These are phyloP conservation scores for Quercus gilva DNA, from an alignment of 306 rosid species.

Conservation along the genomic window DNA sequence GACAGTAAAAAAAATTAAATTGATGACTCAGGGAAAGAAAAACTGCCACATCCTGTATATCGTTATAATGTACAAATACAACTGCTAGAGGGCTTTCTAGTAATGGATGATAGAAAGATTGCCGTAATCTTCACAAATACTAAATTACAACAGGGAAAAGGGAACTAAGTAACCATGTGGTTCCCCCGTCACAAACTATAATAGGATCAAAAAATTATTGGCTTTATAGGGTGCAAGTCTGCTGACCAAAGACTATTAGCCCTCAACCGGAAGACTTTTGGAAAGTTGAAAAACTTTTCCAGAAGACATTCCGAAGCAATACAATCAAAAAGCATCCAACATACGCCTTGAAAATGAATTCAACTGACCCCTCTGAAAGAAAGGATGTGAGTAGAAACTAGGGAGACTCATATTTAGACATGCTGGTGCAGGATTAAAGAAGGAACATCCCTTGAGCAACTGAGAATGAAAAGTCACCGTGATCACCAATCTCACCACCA, in stretches of 20 bases:
- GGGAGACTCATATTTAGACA: background rate
- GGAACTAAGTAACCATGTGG: background rate
- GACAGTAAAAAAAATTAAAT: too few species aligned
- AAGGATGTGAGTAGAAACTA: background rate
- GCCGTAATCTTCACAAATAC: background rate
- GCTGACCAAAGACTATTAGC: background rate
- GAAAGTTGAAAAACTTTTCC: background rate
- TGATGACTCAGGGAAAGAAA: background rate
- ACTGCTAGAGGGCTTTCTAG: background rate
- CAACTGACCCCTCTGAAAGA: background rate
- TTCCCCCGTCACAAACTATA: background rate
- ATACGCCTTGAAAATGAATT: background rate
- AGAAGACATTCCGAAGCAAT: background rate
- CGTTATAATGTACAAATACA: background rate
- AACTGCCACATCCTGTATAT: background rate
- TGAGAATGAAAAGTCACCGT: background rate
- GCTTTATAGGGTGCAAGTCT: background rate
- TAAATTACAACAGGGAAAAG: background rate
- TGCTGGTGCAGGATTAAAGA: slow-evolving; percentile 4
- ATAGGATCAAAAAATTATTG: background rate
- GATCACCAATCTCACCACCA: slow-evolving; percentile 12
- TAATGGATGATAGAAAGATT: background rate
- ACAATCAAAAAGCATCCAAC: background rate
- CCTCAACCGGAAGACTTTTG: background rate
- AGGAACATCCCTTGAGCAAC: background rate